Conservation (phyloP, 805 yeast genomes). For the Yamadazyma olivae region DNA sequence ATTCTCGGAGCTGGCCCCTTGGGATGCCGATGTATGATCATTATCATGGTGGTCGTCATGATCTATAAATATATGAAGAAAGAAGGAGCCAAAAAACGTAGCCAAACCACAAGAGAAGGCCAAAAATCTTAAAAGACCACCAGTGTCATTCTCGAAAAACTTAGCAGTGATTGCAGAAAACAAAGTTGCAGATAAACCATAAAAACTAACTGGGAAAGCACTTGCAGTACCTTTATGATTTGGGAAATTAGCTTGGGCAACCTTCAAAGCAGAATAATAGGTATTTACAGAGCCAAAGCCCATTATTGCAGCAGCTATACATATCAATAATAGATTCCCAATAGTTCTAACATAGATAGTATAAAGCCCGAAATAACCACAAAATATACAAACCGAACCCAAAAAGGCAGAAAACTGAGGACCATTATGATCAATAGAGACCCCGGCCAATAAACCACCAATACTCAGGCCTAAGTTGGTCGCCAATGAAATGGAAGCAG, state of each 20-base stretch:
- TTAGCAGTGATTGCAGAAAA: constrained; percentile 57
- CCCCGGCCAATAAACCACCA: constrained; percentile 71
- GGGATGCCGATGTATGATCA: no score
- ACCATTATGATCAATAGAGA: constrained; percentile 60
- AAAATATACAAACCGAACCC: constrained; percentile 54
- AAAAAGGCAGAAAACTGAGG: constrained; percentile 50
- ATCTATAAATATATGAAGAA: constrained; percentile 35
- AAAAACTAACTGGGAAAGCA: constrained; percentile 64
- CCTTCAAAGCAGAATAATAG: constrained; percentile 56
- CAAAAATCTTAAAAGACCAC: constrained; percentile 54
- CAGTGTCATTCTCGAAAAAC: constrained; percentile 51
- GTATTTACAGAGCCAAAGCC: constrained; percentile 68
- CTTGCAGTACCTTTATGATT: constrained; percentile 68
- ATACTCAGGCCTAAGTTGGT: constrained; percentile 62
- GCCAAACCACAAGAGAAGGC: constrained; percentile 48
- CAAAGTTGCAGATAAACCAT: constrained; percentile 68
- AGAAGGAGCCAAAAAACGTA: constrained; percentile 44
- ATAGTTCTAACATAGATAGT: constrained; percentile 41
- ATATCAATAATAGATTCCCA: constrained; percentile 39
- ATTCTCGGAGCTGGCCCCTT: no score
- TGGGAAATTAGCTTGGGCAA: constrained; percentile 65
- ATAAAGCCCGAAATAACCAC: constrained; percentile 53
- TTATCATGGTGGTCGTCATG: constrained; percentile 23
- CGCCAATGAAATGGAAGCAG: constrained; percentile 63
- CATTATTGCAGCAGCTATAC: constrained; percentile 46